Conservation (phyloP, 257 asterid genomes). For the Gardenia jasminoides region DNA sequence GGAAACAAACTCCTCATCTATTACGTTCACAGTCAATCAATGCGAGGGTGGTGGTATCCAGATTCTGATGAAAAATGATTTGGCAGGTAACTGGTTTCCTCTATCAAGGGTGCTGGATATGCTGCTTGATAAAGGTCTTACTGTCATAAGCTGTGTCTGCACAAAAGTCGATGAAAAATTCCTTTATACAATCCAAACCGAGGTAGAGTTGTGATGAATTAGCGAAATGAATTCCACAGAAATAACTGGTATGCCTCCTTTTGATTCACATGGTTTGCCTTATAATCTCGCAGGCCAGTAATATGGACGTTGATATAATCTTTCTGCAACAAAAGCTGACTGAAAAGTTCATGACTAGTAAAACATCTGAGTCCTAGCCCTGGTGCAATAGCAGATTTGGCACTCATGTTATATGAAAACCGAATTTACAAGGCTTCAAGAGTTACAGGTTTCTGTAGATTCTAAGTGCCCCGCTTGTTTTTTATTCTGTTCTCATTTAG, state of each 20-base stretch:
- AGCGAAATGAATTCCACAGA: background rate
- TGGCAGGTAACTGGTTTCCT: constrained; percentile 25
- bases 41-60: constrained; percentile 45
- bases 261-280: background rate
- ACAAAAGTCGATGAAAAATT: constrained; percentile 28
- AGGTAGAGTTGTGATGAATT: constrained; percentile 26
- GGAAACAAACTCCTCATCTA: constrained; percentile 9
- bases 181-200: constrained; percentile 40
- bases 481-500: background rate
- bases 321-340: constrained; percentile 12
- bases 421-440: background rate
- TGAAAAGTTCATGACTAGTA: background rate
- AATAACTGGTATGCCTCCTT: background rate
- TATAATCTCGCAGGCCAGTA: constrained; percentile 3
- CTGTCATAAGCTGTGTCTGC: constrained; percentile 31
- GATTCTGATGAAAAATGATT: constrained; percentile 33
- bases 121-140: constrained; percentile 41
- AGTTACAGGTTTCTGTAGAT: background rate
- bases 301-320: background rate
- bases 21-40: constrained; percentile 31
- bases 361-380: constrained; percentile 2
- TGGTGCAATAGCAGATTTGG: background rate
- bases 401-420: background rate
- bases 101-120: constrained; percentile 37
- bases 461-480: background rate